Conservation (phyloP, 164 flowering plant species). For the Chloranthus sessilifolius region DNA sequence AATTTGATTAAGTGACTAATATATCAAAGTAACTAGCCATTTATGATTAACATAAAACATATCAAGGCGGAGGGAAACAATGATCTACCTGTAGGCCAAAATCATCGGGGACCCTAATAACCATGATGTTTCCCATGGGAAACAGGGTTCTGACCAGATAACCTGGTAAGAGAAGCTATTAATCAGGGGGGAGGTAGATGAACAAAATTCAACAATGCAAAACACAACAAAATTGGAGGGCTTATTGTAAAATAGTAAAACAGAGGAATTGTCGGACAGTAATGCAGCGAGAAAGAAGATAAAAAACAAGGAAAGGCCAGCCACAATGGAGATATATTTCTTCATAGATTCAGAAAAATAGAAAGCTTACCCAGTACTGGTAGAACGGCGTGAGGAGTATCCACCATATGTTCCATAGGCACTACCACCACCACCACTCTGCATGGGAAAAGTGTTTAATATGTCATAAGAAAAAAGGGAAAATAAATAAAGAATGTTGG, state of each 20-base stretch:
- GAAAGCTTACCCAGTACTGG: slow-evolving; percentile 10
- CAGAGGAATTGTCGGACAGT: too few species aligned
- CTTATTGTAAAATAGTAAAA: not conserved
- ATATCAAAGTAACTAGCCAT: slow-evolving; percentile 19
- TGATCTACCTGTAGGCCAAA: slow-evolving; percentile 41
- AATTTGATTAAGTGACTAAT: slow-evolving; percentile 17
- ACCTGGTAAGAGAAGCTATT: slow-evolving; percentile 43
- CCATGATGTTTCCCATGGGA: slow-evolving; percentile 76
- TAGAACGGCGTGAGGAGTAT: slow-evolving; percentile 23
- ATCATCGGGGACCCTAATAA: slow-evolving; percentile 35
- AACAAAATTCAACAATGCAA: too few species aligned
- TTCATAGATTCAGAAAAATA: not conserved
- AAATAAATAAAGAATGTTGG: not conserved
- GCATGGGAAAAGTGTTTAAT: too few species aligned
- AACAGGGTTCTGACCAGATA: slow-evolving; percentile 57
- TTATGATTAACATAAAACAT: slow-evolving; percentile 12
- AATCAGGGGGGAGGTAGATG: slow-evolving; percentile 13
- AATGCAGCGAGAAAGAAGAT: not conserved
- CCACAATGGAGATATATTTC: too few species aligned
- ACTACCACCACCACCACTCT: slow-evolving; percentile 26
- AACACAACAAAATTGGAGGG: not conserved
- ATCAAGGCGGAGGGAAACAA: slow-evolving; percentile 9
- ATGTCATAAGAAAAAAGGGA: too few species aligned
- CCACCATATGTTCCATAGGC: slow-evolving; percentile 70
- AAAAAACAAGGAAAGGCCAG: not conserved